Conservation (phyloP, 257 asterid genomes). For the Apocynum venetum region DNA sequence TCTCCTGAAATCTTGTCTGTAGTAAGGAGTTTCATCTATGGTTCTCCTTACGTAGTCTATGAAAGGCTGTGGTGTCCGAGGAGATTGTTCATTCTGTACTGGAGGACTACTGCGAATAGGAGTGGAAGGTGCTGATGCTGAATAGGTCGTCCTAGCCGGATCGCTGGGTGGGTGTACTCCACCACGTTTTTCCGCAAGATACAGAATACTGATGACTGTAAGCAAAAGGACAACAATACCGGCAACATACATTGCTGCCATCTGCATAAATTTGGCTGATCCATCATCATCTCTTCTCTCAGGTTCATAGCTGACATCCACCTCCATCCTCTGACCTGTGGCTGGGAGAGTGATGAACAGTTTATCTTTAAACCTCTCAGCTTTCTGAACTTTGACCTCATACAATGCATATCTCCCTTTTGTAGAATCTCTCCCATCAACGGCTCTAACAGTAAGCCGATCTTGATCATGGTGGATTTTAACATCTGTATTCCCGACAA, state of each 20-base stretch:
- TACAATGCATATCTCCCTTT: slow-evolving; percentile 35
- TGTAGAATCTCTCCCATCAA: slow-evolving; percentile 27
- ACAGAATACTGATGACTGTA: slow-evolving; percentile 21
- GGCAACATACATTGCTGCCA: slow-evolving; percentile 28
- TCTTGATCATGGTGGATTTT: slow-evolving; percentile 45
- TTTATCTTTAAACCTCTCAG: slow-evolving; percentile 43
- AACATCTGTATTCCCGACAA: slow-evolving; percentile 65
- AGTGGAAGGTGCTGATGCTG: slow-evolving; percentile 51
- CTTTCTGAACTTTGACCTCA: slow-evolving; percentile 47
- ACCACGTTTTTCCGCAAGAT: slow-evolving; percentile 38
- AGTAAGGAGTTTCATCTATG: slow-evolving; percentile 84
- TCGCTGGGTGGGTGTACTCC: slow-evolving; percentile 21
- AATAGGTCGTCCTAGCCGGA: slow-evolving; percentile 20
- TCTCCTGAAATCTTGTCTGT: slow-evolving; percentile 73
- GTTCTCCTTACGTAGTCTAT: slow-evolving; percentile 79
- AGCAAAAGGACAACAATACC: slow-evolving; percentile 29
- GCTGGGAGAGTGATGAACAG: slow-evolving; percentile 64
- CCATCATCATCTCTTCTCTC: slow-evolving; percentile 22
- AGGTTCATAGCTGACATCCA: slow-evolving; percentile 49
- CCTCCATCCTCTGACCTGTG: slow-evolving; percentile 66
- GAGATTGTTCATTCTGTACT: slow-evolving; percentile 50
- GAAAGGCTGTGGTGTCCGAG: slow-evolving; percentile 91
- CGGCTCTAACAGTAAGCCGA: slow-evolving; percentile 36
- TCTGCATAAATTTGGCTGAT: slow-evolving; percentile 9
- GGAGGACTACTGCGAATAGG: slow-evolving; percentile 52